Conservation (phyloP, 192 early-diverging fungal species). For the Podila horticola region DNA sequence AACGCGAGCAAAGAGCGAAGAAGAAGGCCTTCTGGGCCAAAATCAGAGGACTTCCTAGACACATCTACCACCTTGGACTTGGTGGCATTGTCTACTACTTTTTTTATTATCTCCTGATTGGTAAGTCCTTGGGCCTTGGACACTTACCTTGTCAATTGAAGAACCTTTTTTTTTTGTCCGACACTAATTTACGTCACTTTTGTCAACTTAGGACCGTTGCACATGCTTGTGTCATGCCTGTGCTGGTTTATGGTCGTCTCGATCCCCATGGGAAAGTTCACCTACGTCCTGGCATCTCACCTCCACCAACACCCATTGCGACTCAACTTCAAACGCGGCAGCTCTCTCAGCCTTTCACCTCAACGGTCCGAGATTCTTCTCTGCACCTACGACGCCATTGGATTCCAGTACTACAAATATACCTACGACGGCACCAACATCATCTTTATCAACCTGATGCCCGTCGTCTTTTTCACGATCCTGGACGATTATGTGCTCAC, state of each 20-base stretch:
- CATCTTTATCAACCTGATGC: constrained; percentile 92
- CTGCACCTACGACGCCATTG: constrained; percentile 89
- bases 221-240: constrained; percentile 75
- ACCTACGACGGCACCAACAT: constrained; percentile 97
- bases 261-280: constrained; percentile 96
- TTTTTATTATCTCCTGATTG: constrained; percentile 54
- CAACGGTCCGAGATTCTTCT: constrained; percentile 75
- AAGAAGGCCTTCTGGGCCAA: background rate
- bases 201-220: constrained; percentile 74
- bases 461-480: constrained; percentile 85
- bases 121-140: constrained; percentile 28
- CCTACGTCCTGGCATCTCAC: constrained; percentile 80
- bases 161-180: constrained; percentile 16
- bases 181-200: constrained; percentile 31
- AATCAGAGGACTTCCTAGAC: constrained; percentile 26
- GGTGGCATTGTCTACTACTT: constrained; percentile 61
- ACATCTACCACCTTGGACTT: constrained; percentile 47
- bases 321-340: constrained; percentile 74
- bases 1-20: constrained; percentile 29
- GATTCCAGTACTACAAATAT: constrained; percentile 97
- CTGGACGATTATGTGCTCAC: constrained; percentile 81
- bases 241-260: constrained; percentile 91
- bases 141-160: no score
- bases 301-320: constrained; percentile 82
- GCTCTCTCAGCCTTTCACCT: constrained; percentile 19